Evolutionary conservation across 73 alveolate genomes (phyloP), one percentile per base, ranked within the genome.

Genomic region (Paramecium tetraurelia): DNA sequence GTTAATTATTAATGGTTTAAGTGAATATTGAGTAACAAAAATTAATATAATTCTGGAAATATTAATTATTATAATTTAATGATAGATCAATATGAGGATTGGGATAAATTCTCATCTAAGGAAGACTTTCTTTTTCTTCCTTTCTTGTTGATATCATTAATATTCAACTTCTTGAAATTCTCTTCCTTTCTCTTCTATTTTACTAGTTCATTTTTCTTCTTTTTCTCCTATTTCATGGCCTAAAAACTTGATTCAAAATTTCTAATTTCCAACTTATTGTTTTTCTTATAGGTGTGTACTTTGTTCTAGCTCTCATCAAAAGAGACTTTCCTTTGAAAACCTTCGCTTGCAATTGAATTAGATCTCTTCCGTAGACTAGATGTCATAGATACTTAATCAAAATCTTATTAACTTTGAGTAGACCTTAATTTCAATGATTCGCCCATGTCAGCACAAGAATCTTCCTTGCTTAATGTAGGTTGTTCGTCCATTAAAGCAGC

Each of bases 81-180:
- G 84, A 22, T 33, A 63, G 18, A 35, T 72, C 86, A 72, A 72
- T 36, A 29, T 36, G 86, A 72, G 59, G 90, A 80, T 80, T 33
- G 24, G 43, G 90, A 80, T 80, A 80, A 80, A 24, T 36, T 24
- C 29, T 80, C 90, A 43, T 80, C 90, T 22, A 80, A 80, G 12
- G 90, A 80, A 46, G 90, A 80, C 21, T 80, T 80, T 80, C 90
- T n/a, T 48, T 80, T 80, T 46, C 75, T 80, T 48, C 48, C 70
- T 44, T 80, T 41, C 90, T 80, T 80, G 38, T 80, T 80, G 43
- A 80, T 80, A 46, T 80, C 90, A 46, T 80, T 80, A 18, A 80
- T 80, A 46, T 80, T 80, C 20, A 80, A 10, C 22, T 80, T 80
- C 24, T 48, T 80, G 76, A 80, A 80, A 80, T 80, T 80, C 21